phyloP scores from a whole-genome alignment of 2,329 filamentous ascomycete genomes.

The Chrysoporthe austroafricana region DNA sequence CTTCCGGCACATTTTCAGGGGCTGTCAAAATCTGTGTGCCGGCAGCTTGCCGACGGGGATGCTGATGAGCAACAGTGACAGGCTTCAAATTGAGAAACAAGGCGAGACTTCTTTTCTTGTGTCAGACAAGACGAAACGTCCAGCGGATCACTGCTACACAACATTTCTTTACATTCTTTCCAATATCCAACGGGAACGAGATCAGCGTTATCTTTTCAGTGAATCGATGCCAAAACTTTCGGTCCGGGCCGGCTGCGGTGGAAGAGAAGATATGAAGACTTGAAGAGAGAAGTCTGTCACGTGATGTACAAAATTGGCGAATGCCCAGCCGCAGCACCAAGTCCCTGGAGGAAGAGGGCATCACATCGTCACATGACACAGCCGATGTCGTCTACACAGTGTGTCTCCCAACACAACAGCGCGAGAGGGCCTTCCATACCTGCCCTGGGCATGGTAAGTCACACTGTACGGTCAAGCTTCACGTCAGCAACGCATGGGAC shows the following conservation, averaged over 20 bases:
- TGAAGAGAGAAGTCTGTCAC: conserved; percentile 14
- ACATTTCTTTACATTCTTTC: background rate
- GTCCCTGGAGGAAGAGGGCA: conserved; percentile 17
- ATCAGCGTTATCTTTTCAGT: background rate
- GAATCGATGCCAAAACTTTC: conserved; percentile 2
- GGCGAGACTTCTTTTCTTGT: background rate
- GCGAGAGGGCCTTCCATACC: background rate
- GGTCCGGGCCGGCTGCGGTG: background rate
- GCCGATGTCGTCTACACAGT: conserved; percentile 18
- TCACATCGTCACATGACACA: conserved; percentile 24
- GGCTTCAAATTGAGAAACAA: background rate
- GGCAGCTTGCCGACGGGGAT: background rate
- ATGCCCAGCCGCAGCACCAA: background rate
- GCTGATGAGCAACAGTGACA: background rate
- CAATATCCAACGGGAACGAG: background rate
- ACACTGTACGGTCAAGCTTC: conserved; percentile 23
- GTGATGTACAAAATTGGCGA: conserved; percentile 23
- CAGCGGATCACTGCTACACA: background rate
- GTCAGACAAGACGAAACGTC: background rate
- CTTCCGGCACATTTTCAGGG: background rate
- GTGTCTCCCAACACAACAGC: background rate
- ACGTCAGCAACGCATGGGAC: conserved; percentile 25
- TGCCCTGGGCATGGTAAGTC: background rate
- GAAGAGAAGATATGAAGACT: background rate
- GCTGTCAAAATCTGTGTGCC: background rate